Percentiles rank a stretch among this genome's conserved stretches.
phyloP scores from a whole-genome alignment of 257 asterid genomes.

The Schizonepeta tenuifolia region DNA sequence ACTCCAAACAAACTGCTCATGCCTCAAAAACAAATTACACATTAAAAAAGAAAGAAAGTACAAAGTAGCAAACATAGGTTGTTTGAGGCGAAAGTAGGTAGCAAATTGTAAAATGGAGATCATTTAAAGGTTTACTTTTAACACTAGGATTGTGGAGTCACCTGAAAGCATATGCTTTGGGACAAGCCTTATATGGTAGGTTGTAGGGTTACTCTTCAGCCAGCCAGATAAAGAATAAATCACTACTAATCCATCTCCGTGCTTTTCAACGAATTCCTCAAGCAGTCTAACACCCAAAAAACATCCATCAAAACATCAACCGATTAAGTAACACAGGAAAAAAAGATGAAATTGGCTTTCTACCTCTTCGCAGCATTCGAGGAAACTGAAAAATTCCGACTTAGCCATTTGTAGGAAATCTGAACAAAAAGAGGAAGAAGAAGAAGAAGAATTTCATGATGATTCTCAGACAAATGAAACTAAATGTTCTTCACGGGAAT shows the following conservation, averaged over 20 bases:
- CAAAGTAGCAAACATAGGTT: background rate
- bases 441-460: background rate
- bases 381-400: conserved; percentile 82
- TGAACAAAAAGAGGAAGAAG: conserved; percentile 25
- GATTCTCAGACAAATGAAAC: conserved; percentile 5
- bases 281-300: conserved; percentile 57
- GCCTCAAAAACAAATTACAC: conserved; percentile 13
- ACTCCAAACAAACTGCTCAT: conserved; percentile 6
- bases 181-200: conserved; percentile 75
- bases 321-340: background rate
- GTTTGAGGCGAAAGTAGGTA: background rate
- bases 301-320: conserved; percentile 25
- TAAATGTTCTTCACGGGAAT: background rate
- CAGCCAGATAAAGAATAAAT: conserved; percentile 82
- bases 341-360: conserved; percentile 2
- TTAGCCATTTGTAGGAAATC: conserved; percentile 99
- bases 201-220: conserved; percentile 70
- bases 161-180: conserved; percentile 78
- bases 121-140: too few species aligned
- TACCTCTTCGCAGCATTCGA: conserved; percentile 95
- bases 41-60: conserved; percentile 2
- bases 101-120: background rate
- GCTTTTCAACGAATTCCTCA: conserved; percentile 74
- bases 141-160: conserved; percentile 33
- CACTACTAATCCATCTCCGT: conserved; percentile 66